phyloP scores from a whole-genome alignment of 140 eudicot genomes.

The Anethum foeniculum region DNA sequence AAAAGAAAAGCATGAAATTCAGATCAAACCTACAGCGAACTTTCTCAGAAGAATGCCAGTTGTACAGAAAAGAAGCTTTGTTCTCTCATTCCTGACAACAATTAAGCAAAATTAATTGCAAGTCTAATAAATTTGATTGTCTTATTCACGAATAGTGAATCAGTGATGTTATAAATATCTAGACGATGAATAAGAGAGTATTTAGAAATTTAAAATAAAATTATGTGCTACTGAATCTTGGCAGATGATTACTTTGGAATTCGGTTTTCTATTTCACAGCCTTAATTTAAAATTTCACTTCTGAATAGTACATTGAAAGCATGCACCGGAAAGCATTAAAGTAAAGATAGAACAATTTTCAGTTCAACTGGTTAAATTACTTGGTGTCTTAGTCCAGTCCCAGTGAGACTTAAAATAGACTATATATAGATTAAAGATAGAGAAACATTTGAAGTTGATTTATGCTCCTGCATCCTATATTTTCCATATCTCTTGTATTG shows the following conservation, averaged over 20 bases:
- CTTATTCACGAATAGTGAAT: not conserved
- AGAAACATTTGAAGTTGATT: not conserved
- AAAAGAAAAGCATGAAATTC: conserved; percentile 8
- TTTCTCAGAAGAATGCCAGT: conserved; percentile 95
- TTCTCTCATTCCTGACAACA: conserved; percentile 69
- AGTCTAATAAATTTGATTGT: not conserved
- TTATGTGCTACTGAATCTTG: not conserved
- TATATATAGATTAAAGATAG: not conserved
- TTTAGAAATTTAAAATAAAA: not conserved
- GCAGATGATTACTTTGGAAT: not conserved
- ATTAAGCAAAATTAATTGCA: not conserved
- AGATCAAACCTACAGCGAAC: conserved; percentile 54
- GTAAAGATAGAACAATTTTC: not conserved
- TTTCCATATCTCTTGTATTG: not conserved
- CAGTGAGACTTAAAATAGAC: not conserved
- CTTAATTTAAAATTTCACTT: not conserved
- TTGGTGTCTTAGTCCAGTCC: not conserved
- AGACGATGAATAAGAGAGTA: not conserved
- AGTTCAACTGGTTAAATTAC: not conserved
- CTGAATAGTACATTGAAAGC: not conserved
- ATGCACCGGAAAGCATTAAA: not conserved
- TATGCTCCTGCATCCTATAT: not conserved
- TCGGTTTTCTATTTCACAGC: not conserved
- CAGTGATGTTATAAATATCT: not conserved
- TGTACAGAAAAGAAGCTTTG: conserved; percentile 97